phyloP scores from a whole-genome alignment of 2,329 filamentous ascomycete genomes.

The Pseudogymnoascus sp. region DNA sequence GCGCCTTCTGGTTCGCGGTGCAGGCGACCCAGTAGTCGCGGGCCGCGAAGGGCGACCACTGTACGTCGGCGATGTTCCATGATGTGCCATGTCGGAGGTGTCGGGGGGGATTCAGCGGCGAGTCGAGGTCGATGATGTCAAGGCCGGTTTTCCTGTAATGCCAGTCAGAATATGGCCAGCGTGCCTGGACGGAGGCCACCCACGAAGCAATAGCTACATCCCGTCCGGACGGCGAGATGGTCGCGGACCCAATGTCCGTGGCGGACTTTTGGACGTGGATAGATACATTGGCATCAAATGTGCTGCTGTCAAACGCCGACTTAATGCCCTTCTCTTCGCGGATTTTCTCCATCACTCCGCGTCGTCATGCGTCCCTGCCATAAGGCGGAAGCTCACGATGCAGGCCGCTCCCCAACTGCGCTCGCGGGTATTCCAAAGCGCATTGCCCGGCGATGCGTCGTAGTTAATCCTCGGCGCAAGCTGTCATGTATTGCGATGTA shows the following conservation, averaged over 20 bases:
- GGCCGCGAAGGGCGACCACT: constrained; percentile 89
- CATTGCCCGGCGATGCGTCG: constrained; percentile 1
- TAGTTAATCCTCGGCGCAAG: background rate
- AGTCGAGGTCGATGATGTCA: constrained; percentile 87
- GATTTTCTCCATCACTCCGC: constrained; percentile 27
- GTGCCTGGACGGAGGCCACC: constrained; percentile 19
- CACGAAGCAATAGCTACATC: constrained; percentile 83
- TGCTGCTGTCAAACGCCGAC: constrained; percentile 75
- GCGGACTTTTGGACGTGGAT: constrained; percentile 62
- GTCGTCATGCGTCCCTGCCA: constrained; percentile 1
- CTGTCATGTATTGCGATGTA: background rate
- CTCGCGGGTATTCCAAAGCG: background rate
- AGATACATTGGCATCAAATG: constrained; percentile 76
- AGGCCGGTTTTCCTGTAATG: constrained; percentile 60
- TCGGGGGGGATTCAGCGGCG: constrained; percentile 76
- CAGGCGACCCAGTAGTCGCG: constrained; percentile 91
- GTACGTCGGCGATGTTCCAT: constrained; percentile 94
- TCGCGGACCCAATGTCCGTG: constrained; percentile 67
- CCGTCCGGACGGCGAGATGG: constrained; percentile 83
- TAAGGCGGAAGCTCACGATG: background rate
- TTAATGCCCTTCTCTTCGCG: constrained; percentile 54
- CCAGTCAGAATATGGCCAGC: background rate
- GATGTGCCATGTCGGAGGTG: constrained; percentile 78
- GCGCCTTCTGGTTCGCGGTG: constrained; percentile 86
- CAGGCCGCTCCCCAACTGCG: background rate